phyloP scores from a whole-genome alignment of 1,284 basidiomycete genomes.

The Boletus semigastroideus region DNA sequence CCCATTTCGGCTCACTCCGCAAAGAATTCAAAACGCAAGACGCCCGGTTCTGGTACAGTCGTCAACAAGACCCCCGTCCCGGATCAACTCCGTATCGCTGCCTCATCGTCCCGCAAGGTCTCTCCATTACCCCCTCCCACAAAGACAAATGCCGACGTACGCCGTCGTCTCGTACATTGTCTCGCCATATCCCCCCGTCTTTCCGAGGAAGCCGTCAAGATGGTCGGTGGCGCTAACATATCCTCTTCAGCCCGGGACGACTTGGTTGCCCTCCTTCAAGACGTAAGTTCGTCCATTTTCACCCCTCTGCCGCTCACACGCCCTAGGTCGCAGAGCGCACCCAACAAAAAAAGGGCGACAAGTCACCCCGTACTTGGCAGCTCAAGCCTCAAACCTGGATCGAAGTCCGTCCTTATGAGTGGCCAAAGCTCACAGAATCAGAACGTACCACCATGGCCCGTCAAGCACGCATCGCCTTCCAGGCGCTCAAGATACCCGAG shows the following conservation, averaged over 20 bases:
- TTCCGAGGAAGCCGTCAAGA: constrained; percentile 43
- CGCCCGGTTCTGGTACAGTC: constrained; percentile 29
- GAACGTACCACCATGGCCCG: constrained; percentile 49
- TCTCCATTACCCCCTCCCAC: constrained; percentile 27
- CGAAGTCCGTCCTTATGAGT: constrained; percentile 68
- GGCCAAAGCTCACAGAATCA: constrained; percentile 44
- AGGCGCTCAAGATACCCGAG: constrained; percentile 50
- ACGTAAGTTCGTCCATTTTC: constrained; percentile 38
- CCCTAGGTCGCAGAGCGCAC: constrained; percentile 49
- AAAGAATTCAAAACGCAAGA: constrained; percentile 36
- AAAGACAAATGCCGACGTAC: constrained; percentile 31
- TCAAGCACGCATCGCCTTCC: constrained; percentile 47
- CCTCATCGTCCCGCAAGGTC: constrained; percentile 18
- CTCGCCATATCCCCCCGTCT: constrained; percentile 49
- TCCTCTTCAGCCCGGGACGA: constrained; percentile 37
- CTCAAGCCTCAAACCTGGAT: constrained; percentile 58
- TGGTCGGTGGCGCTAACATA: constrained; percentile 40
- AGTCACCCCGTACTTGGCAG: constrained; percentile 43
- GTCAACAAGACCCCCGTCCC: constrained; percentile 36
- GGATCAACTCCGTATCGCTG: constrained; percentile 28
- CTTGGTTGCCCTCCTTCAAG: constrained; percentile 45
- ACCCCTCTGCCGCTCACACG: background rate
- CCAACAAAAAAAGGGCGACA: constrained; percentile 36
- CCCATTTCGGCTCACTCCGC: constrained; percentile 20
- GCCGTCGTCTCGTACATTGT: constrained; percentile 53